Evolutionary conservation across 345 rosid species (phyloP).

Genomic region (Melaleuca alternifolia): DNA sequence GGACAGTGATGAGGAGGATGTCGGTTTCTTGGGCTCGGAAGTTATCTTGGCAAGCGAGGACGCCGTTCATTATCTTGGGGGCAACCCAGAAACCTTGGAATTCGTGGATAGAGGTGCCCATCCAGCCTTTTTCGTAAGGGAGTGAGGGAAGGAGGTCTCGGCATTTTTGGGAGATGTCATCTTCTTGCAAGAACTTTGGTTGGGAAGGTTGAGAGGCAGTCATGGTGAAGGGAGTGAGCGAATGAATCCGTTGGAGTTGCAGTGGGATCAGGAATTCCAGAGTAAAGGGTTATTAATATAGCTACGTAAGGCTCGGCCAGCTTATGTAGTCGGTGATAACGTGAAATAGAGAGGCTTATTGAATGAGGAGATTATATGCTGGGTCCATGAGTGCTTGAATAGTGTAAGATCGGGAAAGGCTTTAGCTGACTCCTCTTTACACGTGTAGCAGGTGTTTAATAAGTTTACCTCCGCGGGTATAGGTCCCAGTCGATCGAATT

Average conservation of each 20-base stretch:
- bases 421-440: not conserved
- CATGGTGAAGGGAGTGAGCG: not conserved
- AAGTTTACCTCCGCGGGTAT: not conserved
- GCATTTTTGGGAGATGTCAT: not conserved
- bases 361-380: too few species aligned
- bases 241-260: too few species aligned
- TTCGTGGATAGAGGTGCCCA: not conserved
- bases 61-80: not conserved
- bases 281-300: too few species aligned
- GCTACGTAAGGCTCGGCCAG: too few species aligned
- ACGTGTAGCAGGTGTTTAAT: not conserved
- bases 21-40: not conserved
- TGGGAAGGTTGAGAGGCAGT: not conserved
- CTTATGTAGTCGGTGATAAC: not conserved
- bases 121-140: not conserved
- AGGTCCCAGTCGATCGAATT: not conserved
- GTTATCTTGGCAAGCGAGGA: not conserved
- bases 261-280: not conserved
- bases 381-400: too few species aligned
- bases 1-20: not conserved
- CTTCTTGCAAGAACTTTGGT: not conserved
- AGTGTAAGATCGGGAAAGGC: not conserved
- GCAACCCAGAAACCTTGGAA: not conserved
- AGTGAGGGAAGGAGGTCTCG: not conserved
- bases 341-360: not conserved